Base-by-base conservation (phyloP, 2,329 filamentous ascomycete genomes). In the Pseudogymnoascus sp. region DNA sequence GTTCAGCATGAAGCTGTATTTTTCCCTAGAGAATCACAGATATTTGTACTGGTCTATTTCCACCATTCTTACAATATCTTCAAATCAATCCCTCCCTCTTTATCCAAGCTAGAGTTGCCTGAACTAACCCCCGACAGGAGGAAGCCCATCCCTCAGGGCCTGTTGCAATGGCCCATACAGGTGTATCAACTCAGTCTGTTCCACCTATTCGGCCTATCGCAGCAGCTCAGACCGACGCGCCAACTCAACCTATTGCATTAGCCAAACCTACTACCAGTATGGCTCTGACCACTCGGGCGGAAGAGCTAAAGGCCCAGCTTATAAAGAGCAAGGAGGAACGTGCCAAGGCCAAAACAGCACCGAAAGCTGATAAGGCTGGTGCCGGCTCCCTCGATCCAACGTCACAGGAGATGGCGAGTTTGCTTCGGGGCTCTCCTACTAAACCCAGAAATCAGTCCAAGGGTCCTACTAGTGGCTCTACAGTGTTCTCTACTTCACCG, bases 301-400 rank as follows among this genome's bases (percentile, higher is more conserved):
- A 68, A 42, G 68, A 73, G 66, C 58, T 73, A 30, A 73, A 71
- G 55, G 71, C 69, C 41, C 61, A 69, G 62, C 61, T 73, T 25
- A 52, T 73, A n/a, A 58, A 62, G 55, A 71, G 67, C 58, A 64
- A 64, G 58, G 66, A 64, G 64, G 65, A 66, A 64, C 64, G 62
- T 33, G 49, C 28, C 28, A 55, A 55, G n/a, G 28, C 49, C 25
- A 55, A 33, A 33, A 19, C 2, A 19, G 12, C 9, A 4, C n/a
- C 1, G 16, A 55, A 30, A 33, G 0, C n/a, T 1, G 16, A 19
- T 12, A 9, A 3, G n/a, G 9, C n/a, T n/a, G 28, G 11, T 7
- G 2, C 49, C n/a, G 4, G 3, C 49, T 7, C 49, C 5, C 25
- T 55, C 14, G 49, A 55, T 55, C 49, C 49, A 33, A 55, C 49